These are phyloP conservation scores for Cupressus sempervirens DNA, from an alignment of 75 land plant species.

Conservation along the genomic window DNA sequence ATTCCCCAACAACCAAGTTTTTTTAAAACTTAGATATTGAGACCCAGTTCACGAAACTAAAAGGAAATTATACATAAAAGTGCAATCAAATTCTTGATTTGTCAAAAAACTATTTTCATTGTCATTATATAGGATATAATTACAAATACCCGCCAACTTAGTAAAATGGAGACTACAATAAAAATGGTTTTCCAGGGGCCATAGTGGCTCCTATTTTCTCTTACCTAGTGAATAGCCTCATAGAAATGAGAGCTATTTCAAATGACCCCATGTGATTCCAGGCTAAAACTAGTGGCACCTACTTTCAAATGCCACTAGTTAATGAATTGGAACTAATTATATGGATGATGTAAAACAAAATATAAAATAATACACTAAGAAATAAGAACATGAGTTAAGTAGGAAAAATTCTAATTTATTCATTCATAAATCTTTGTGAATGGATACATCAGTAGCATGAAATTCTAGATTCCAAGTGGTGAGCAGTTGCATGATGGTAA, in stretches of 20 bases:
- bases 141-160: background rate
- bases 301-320: background rate
- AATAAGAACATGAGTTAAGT: no score
- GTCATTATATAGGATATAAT: background rate
- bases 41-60: background rate
- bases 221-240: constrained; percentile 1
- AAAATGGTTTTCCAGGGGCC: no score
- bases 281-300: no score
- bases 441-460: no score
- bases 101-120: background rate
- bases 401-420: no score
- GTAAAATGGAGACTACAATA: background rate
- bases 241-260: background rate
- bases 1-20: background rate
- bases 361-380: no score
- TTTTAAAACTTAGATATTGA: background rate
- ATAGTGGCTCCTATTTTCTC: background rate
- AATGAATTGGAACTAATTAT: no score
- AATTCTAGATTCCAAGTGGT: no score
- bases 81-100: background rate
- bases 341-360: no score
- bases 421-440: no score
- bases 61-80: background rate
- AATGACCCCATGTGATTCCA: background rate
- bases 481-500: no score